Conservation (phyloP, 768 basidiomycete species). For the Steccherinum ochraceum region DNA sequence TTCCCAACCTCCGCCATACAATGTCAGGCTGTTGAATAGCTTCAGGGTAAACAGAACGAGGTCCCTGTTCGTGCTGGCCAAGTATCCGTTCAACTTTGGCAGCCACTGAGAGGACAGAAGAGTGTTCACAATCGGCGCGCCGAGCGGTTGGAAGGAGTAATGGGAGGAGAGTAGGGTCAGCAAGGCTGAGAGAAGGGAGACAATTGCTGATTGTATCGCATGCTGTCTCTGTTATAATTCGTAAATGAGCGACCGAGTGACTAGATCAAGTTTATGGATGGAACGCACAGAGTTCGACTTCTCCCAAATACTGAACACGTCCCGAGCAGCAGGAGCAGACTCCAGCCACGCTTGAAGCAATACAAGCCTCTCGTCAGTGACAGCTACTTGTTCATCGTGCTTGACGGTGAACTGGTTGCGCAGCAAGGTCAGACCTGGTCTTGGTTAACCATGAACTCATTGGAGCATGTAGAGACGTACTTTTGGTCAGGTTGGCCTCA, state of each 20-base stretch:
- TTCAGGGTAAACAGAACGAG: slow-evolving; percentile 61
- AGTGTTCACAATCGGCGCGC: slow-evolving; percentile 54
- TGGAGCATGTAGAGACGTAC: slow-evolving; percentile 1
- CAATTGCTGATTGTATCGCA: slow-evolving; percentile 34
- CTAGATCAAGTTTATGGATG: too few relatives aligned
- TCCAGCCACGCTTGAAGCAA: slow-evolving; percentile 62
- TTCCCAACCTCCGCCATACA: slow-evolving; percentile 62
- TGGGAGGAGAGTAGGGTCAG: slow-evolving; percentile 60
- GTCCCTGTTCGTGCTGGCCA: slow-evolving; percentile 58
- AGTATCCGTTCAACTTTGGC: slow-evolving; percentile 53
- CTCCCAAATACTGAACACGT: slow-evolving; percentile 64
- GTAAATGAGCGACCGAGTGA: neutral
- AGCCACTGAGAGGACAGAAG: slow-evolving; percentile 51
- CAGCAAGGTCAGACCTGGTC: slow-evolving; percentile 41
- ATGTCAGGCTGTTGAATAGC: slow-evolving; percentile 53
- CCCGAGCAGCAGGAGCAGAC: slow-evolving; percentile 44
- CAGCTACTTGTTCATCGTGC: slow-evolving; percentile 40
- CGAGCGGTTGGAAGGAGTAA: slow-evolving; percentile 59
- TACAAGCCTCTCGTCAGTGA: slow-evolving; percentile 53
- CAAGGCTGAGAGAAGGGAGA: slow-evolving; percentile 53
- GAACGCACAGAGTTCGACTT: slow-evolving; percentile 39
- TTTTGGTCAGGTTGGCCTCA: slow-evolving; percentile 10
- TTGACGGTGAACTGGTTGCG: slow-evolving; percentile 59
- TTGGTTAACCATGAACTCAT: neutral
- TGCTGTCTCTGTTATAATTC: slow-evolving; percentile 33